Conservation (phyloP, 1,284 basidiomycete genomes). For the Microbotryum silenes-acaulis region DNA sequence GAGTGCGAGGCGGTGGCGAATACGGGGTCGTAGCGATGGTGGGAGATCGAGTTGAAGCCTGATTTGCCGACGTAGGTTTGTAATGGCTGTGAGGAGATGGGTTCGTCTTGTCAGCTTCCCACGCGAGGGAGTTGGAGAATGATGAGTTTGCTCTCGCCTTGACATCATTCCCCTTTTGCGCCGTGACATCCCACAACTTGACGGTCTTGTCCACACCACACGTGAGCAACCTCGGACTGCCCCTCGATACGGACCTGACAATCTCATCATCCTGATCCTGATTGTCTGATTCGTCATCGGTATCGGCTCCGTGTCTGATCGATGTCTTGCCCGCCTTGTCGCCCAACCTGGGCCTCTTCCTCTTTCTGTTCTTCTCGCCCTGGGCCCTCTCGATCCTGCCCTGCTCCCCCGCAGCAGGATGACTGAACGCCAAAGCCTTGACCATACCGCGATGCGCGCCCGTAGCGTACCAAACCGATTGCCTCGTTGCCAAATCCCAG, state of each 20-base stretch:
- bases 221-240: conserved; percentile 65
- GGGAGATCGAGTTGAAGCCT: conserved; percentile 89
- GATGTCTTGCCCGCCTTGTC: conserved; percentile 26
- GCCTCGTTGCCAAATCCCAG: conserved; percentile 70
- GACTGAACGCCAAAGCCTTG: conserved; percentile 67
- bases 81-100: conserved; percentile 48
- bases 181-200: conserved; percentile 71
- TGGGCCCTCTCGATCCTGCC: conserved; percentile 29
- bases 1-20: conserved; percentile 91
- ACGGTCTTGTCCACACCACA: conserved; percentile 86
- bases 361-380: conserved; percentile 25
- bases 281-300: conserved; percentile 11
- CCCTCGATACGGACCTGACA: conserved; percentile 31
- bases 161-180: conserved; percentile 38
- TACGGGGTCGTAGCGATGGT: conserved; percentile 74
- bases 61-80: conserved; percentile 71
- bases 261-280: background rate
- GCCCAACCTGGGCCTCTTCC: conserved; percentile 25
- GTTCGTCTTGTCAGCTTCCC: conserved; percentile 41
- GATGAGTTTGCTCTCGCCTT: conserved; percentile 21
- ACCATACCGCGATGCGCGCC: conserved; percentile 89
- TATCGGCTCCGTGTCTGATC: conserved; percentile 24
- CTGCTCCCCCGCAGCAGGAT: conserved; percentile 30
- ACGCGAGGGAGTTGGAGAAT: conserved; percentile 35
- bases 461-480: conserved; percentile 60